A percentile compares a stretch with the other conserved stretches of the same genome.
These are phyloP conservation scores for Escovopsis sp. DNA, from an alignment of 2,329 filamentous ascomycete genomes.

Conservation along the genomic window DNA sequence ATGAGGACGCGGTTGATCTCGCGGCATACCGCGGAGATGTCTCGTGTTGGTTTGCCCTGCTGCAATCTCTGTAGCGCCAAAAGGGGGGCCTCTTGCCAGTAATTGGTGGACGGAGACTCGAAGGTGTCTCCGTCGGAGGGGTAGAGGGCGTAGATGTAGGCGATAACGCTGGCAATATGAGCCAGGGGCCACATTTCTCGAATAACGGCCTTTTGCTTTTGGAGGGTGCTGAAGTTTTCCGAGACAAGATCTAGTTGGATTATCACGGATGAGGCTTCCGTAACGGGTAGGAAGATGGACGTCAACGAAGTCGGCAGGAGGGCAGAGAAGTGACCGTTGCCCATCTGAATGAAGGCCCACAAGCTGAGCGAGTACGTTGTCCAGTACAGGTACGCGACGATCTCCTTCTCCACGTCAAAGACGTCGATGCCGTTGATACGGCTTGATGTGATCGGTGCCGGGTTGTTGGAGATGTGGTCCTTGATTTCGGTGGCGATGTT, in stretches of 20 bases:
- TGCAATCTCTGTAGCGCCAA: slow-evolving; percentile 11
- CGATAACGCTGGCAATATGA: slow-evolving; percentile 17
- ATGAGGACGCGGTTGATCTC: slow-evolving; percentile 15
- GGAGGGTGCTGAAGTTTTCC: slow-evolving; percentile 22
- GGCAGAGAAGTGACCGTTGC: slow-evolving; percentile 12
- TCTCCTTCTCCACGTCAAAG: slow-evolving; percentile 24
- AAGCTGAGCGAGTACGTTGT: slow-evolving; percentile 22
- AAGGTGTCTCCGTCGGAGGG: slow-evolving; percentile 8
- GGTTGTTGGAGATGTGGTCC: slow-evolving; percentile 15
- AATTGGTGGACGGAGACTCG: slow-evolving; percentile 7
- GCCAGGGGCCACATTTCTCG: slow-evolving; percentile 22
- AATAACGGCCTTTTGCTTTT: slow-evolving; percentile 20
- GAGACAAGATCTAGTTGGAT: slow-evolving; percentile 21
- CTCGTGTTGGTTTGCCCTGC: slow-evolving; percentile 9
- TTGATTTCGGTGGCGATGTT: slow-evolving; percentile 18
- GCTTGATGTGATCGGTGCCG: slow-evolving; percentile 16
- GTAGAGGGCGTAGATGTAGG: slow-evolving; percentile 15
- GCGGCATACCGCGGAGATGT: slow-evolving; percentile 12
- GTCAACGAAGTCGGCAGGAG: slow-evolving; percentile 12
- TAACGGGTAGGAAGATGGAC: slow-evolving; percentile 16
- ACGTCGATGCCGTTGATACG: slow-evolving; percentile 28
- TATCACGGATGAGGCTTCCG: slow-evolving; percentile 15
- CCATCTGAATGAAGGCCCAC: slow-evolving; percentile 24
- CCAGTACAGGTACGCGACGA: slow-evolving; percentile 26
- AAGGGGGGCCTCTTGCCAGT: slow-evolving; percentile 11